Evolutionary conservation across 768 basidiomycete genomes (phyloP).

Genomic region (Tylopilus subfusipes): DNA sequence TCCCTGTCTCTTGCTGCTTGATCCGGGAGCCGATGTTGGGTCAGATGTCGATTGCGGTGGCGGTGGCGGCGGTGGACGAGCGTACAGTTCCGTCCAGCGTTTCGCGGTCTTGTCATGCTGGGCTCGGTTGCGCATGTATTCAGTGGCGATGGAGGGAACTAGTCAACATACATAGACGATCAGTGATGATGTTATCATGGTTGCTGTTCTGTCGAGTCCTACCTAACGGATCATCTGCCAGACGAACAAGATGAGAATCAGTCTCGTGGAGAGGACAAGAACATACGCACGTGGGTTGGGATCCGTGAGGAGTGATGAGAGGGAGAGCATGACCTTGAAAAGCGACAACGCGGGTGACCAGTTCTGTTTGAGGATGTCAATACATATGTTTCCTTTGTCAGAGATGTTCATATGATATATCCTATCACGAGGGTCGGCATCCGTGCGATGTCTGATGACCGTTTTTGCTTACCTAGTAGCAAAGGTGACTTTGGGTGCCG

Average conservation of each 20-base stretch:
- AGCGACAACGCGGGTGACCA: constrained; percentile 94
- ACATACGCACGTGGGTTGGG: constrained; percentile 80
- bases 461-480: constrained; percentile 54
- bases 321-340: constrained; percentile 91
- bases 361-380: constrained; percentile 88
- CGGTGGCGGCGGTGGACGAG: constrained; percentile 40
- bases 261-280: neutral
- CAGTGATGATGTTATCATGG: neutral
- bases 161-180: neutral
- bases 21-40: constrained; percentile 8
- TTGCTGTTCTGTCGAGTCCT: constrained; percentile 11
- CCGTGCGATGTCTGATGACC: neutral
- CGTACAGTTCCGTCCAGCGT: constrained; percentile 74
- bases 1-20: constrained; percentile 31
- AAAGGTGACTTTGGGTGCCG: constrained; percentile 74
- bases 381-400: constrained; percentile 74
- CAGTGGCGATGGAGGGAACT: constrained; percentile 72
- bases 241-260: constrained; percentile 8
- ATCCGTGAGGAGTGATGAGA: constrained; percentile 89
- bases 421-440: constrained; percentile 34
- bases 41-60: constrained; percentile 14
- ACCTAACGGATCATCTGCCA: constrained; percentile 70
- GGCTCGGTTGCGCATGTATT: constrained; percentile 61
- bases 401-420: constrained; percentile 92
- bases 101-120: constrained; percentile 75